Conservation (phyloP, 2,329 filamentous ascomycete genomes). For the Periconia sp. region DNA sequence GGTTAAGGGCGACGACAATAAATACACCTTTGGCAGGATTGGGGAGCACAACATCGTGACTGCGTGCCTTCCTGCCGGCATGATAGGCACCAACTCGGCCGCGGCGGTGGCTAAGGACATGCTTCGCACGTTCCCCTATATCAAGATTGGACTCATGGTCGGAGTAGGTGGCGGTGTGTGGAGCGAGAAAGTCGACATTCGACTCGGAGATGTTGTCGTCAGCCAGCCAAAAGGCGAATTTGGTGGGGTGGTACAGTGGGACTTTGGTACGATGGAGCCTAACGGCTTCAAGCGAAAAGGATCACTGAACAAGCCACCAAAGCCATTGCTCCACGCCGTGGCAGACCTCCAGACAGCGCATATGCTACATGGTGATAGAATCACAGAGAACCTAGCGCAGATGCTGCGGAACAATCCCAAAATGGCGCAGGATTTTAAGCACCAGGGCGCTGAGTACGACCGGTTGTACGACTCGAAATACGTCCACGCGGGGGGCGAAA, state of each 20-base stretch:
- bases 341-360: conserved; percentile 1
- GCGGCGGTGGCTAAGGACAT: conserved; percentile 3
- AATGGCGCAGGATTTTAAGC: conserved; percentile 1
- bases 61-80: conserved; percentile 1
- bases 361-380: neutral
- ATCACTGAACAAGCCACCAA: conserved; percentile 6
- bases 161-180: conserved; percentile 35
- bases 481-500: conserved; percentile 9
- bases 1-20: conserved; percentile 3
- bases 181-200: conserved; percentile 10
- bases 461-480: conserved; percentile 14
- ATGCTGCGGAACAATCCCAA: conserved; percentile 2
- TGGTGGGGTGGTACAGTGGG: conserved; percentile 17
- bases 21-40: conserved; percentile 5
- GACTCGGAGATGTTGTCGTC: conserved; percentile 7
- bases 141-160: conserved; percentile 12
- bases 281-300: conserved; percentile 4
- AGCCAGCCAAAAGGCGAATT: conserved; percentile 7
- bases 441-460: conserved; percentile 10
- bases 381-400: conserved; percentile 1
- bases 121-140: conserved; percentile 7
- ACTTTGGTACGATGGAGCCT: conserved; percentile 8
- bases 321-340: conserved; percentile 7
- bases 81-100: conserved; percentile 1
- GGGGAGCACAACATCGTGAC: conserved; percentile 2